These are phyloP conservation scores for Wallacemonas collosoma DNA, from an alignment of 208 protist genomes.

Conservation along the genomic window DNA sequence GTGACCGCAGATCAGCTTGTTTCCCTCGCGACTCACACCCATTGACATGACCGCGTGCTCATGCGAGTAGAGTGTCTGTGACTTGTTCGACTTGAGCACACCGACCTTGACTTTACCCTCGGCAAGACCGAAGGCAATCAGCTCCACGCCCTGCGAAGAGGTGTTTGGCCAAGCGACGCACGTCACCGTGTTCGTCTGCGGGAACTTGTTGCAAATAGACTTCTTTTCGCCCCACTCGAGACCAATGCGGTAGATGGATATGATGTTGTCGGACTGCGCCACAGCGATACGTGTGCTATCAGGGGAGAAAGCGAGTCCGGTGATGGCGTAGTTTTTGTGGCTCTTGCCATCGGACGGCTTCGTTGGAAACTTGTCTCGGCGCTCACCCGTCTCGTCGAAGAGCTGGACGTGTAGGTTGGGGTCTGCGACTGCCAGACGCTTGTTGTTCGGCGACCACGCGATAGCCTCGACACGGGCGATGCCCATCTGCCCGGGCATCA, in stretches of 20 bases:
- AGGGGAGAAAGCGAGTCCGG: conserved; percentile 95
- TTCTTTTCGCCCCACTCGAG: conserved; percentile 98
- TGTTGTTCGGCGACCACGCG: conserved; percentile 95
- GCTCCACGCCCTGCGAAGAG: conserved; percentile 88
- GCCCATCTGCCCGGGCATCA: conserved; percentile 69
- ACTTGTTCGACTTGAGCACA: conserved; percentile 94
- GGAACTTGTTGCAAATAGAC: conserved; percentile 97
- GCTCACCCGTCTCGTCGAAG: conserved; percentile 95
- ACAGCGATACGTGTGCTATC: conserved; percentile 96
- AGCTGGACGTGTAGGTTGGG: conserved; percentile 89
- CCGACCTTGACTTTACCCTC: conserved; percentile 96
- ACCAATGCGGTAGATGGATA: conserved; percentile 97
- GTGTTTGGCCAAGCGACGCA: conserved; percentile 93
- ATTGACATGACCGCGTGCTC: conserved; percentile 92
- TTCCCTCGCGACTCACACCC: conserved; percentile 68
- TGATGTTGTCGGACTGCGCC: conserved; percentile 96
- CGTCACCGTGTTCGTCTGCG: conserved; percentile 86
- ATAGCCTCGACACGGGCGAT: conserved; percentile 91
- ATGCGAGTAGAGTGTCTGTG: conserved; percentile 91
- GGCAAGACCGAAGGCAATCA: conserved; percentile 93
- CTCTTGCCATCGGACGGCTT: conserved; percentile 91
- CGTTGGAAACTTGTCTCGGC: conserved; percentile 95
- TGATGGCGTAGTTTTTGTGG: conserved; percentile 86
- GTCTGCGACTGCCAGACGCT: conserved; percentile 92
- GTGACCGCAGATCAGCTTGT: conserved; percentile 91